These are phyloP conservation scores for Calvatia gigantea DNA, from an alignment of 768 basidiomycete genomes.

Conservation along the genomic window DNA sequence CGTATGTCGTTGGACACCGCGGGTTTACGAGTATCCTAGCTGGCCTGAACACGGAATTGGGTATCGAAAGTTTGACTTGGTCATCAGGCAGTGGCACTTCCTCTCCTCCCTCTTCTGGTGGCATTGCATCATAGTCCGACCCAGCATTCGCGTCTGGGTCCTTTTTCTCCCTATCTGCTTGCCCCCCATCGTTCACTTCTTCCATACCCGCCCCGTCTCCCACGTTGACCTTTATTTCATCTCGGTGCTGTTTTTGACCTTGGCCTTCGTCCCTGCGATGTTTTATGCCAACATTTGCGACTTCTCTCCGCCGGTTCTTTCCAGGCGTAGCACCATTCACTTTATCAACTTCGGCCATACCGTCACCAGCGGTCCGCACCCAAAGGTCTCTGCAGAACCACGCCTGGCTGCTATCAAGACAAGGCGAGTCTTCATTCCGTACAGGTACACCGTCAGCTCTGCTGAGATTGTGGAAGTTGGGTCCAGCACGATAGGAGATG, in stretches of 20 bases:
- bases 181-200: constrained; percentile 31
- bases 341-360: constrained; percentile 55
- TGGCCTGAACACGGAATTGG: constrained; percentile 84
- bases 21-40: constrained; percentile 95
- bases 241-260: constrained; percentile 16
- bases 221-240: constrained; percentile 30
- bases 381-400: constrained; percentile 99
- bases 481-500: constrained; percentile 79
- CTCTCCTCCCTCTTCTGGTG: constrained; percentile 53
- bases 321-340: constrained; percentile 31
- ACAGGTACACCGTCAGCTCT: constrained; percentile 48
- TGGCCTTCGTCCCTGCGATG: constrained; percentile 16
- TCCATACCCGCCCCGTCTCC: constrained; percentile 24
- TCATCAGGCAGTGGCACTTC: constrained; percentile 37
- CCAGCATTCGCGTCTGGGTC: constrained; percentile 82
- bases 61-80: constrained; percentile 53
- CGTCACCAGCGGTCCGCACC: constrained; percentile 82
- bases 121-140: constrained; percentile 87
- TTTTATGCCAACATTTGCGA: constrained; percentile 32
- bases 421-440: constrained; percentile 77
- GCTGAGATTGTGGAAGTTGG: constrained; percentile 78
- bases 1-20: constrained; percentile 96
- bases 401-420: constrained; percentile 94
- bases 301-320: constrained; percentile 26
- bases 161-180: constrained; percentile 24